Base-by-base conservation (phyloP, 768 basidiomycete genomes). In the Fomitopsis pulvina region DNA sequence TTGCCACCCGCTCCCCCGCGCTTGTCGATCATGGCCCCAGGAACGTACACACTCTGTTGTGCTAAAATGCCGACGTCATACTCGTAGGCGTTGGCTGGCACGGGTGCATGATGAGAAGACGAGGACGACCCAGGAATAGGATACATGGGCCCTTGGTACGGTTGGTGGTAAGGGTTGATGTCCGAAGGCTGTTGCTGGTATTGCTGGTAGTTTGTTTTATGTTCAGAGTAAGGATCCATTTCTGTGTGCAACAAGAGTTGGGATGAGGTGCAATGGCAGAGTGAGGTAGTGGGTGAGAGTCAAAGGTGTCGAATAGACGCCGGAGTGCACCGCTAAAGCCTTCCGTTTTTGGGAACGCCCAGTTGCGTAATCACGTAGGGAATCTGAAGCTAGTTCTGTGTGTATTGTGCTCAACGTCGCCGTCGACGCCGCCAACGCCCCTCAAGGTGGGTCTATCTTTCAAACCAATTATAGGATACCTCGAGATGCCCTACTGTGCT, bases 31-130 rank as follows among this genome's bases (percentile, higher is more conserved):
- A 87, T 87, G 18, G 91, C 91, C 7, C 91, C 91, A 21, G 91
- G 91, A 21, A 92, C 89, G 65, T 93, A 94, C 46, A 91, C 90
- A 63, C 87, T 90, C 65, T 92, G 90, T 62, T 92, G 90, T 2
- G 90, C 90, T 40, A 91, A 76, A 47, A 91, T 89, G 22, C 90
- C 90, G 39, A 92, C 89, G 64, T 92, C 91, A 61, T 92, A 92
- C 66, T 92, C 90, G 65, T 92, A 91, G 16, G 91, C 90, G 60
- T 92, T 92, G 14, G 90, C 86, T 30, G 88, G 90, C 9, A 91
- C 85, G 7, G 87, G 87, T 1, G 88, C 85, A 50, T 63, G 78
- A 62, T 87, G 86, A n/a, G 71, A 56, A 2, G 84, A 83, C 9
- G 78, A 75, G 2, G 84, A 80, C 16, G 78, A 69, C 6, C 83